Evolutionary conservation across 352 stramenopile species (phyloP).

Genomic region (Blastocystis hominis): DNA sequence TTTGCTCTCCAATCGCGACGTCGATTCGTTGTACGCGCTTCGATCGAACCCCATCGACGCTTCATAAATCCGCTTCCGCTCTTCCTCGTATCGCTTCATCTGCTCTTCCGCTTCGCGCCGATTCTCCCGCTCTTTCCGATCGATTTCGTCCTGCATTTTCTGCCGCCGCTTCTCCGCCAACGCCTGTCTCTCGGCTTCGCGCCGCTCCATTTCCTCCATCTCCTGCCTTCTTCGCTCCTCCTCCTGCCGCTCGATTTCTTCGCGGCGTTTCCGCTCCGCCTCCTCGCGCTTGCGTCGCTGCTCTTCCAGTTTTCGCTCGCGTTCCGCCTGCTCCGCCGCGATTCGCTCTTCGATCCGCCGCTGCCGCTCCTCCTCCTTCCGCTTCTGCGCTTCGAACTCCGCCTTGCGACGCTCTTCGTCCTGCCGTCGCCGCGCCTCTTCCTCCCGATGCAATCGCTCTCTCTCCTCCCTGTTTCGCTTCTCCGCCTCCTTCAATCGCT

Average conservation of each 20-base stretch:
- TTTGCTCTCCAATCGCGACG: not conserved
- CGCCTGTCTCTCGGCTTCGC: not conserved
- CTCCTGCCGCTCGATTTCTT: not conserved
- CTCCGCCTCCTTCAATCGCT: not conserved
- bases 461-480: not conserved
- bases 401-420: not conserved
- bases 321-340: not conserved
- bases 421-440: not conserved
- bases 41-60: not conserved
- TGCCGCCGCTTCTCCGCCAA: not conserved
- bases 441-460: not conserved
- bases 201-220: not conserved
- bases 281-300: not conserved
- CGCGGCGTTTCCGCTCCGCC: not conserved
- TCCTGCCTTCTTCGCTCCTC: not conserved
- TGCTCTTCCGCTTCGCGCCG: not conserved
- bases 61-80: not conserved
- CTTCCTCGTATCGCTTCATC: slow-evolving; percentile 2
- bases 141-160: not conserved
- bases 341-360: not conserved
- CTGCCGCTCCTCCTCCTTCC: slow-evolving; percentile 10
- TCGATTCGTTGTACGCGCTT: not conserved
- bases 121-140: not conserved
- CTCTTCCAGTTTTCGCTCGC: not conserved
- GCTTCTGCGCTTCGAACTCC: slow-evolving; percentile 6